phyloP scores from a whole-genome alignment of 208 protist genomes.

The Novymonas esmeraldas region DNA sequence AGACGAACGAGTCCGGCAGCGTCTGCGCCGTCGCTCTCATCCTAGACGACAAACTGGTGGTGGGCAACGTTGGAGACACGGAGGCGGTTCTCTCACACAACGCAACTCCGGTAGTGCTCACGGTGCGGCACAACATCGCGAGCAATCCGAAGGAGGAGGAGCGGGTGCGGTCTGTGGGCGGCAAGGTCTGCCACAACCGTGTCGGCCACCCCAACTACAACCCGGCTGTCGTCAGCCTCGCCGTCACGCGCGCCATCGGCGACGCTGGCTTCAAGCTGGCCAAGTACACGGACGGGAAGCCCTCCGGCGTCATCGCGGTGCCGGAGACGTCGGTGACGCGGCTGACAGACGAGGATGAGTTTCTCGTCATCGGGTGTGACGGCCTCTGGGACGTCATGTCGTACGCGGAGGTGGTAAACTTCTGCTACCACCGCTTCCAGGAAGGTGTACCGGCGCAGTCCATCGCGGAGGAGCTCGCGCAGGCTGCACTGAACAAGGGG shows the following conservation, averaged over 20 bases:
- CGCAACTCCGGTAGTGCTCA: constrained; percentile 74
- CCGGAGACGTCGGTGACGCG: constrained; percentile 66
- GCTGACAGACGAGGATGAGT: constrained; percentile 86
- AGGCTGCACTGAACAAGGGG: constrained; percentile 79
- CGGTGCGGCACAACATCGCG: constrained; percentile 81
- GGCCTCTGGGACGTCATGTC: constrained; percentile 95
- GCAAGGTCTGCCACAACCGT: constrained; percentile 91
- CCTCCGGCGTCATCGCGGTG: constrained; percentile 77
- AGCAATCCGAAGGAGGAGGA: constrained; percentile 78
- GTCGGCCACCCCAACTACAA: constrained; percentile 94
- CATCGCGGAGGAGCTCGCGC: constrained; percentile 63
- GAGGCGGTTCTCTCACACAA: constrained; percentile 84
- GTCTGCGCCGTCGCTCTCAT: constrained; percentile 87
- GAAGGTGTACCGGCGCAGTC: constrained; percentile 51
- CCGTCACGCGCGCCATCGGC: constrained; percentile 94
- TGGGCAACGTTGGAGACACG: constrained; percentile 90
- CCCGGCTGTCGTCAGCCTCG: constrained; percentile 87
- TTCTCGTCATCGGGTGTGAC: constrained; percentile 93
- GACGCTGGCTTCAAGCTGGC: constrained; percentile 93
- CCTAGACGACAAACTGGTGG: constrained; percentile 80
- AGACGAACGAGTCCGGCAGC: constrained; percentile 85
- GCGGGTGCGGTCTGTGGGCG: constrained; percentile 86
- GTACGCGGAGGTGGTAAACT: constrained; percentile 88
- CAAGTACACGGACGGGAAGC: constrained; percentile 82
- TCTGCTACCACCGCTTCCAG: constrained; percentile 69